Conservation (phyloP, 768 basidiomycete species). For the Pisolithus orientalis region DNA sequence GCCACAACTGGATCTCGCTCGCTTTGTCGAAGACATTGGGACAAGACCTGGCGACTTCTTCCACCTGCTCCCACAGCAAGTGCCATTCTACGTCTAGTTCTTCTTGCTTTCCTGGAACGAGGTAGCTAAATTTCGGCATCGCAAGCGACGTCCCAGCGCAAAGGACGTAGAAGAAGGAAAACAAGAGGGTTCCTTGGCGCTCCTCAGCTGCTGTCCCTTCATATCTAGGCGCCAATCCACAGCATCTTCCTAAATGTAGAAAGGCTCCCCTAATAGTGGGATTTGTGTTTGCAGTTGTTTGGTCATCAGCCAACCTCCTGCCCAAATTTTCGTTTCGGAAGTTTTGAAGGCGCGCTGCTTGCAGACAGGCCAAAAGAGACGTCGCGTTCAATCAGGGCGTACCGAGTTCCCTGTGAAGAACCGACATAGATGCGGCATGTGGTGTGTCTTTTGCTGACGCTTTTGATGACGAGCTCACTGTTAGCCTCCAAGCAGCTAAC, state of each 20-base stretch:
- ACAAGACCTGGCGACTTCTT: background rate
- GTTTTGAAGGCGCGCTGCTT: too few relatives aligned
- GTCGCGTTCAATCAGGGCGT: conserved; percentile 25
- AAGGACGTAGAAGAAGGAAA: background rate
- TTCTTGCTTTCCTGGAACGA: background rate
- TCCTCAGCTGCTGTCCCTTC: background rate
- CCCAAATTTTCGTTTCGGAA: conserved; percentile 22
- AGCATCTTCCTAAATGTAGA: background rate
- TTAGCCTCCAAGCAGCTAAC: conserved; percentile 42
- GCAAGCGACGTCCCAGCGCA: background rate
- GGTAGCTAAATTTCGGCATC: background rate
- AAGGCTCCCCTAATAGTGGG: background rate
- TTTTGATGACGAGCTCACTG: background rate
- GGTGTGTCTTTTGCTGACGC: conserved; percentile 31
- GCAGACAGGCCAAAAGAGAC: conserved; percentile 2
- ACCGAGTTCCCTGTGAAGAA: conserved; percentile 22
- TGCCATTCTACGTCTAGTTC: background rate
- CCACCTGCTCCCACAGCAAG: background rate
- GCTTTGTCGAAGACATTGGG: background rate
- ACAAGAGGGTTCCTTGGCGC: background rate
- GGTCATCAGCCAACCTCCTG: background rate
- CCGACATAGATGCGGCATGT: conserved; percentile 45
- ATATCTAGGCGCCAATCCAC: background rate
- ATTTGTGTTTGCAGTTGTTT: conserved; percentile 22
- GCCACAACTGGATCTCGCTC: background rate